Evolutionary conservation across 306 rosid species (phyloP).

Genomic region (Fragaria vesca): DNA sequence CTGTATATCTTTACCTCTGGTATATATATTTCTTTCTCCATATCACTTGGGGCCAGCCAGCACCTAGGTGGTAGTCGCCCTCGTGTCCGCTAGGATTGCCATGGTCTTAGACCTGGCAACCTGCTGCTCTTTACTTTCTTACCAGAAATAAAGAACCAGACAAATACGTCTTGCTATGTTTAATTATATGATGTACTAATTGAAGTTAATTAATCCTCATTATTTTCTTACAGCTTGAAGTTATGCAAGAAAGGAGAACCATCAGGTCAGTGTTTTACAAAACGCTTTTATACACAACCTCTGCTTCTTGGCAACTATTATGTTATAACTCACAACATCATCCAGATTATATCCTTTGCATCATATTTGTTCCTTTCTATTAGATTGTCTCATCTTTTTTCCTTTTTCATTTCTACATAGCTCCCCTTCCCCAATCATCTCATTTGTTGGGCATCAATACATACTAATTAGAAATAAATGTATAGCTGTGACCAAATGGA

Average conservation of each 20-base stretch:
- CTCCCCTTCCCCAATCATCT: not conserved
- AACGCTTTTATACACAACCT: not conserved
- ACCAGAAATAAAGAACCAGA: not conserved
- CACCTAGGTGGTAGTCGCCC: not conserved
- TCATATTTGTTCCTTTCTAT: not conserved
- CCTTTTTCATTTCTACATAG: not conserved
- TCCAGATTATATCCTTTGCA: not conserved
- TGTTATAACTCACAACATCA: too few species aligned
- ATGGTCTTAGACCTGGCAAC: not conserved
- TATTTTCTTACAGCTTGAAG: slow-evolving; percentile 54
- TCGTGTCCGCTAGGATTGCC: not conserved
- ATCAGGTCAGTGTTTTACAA: slow-evolving; percentile 59
- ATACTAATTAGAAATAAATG: not conserved
- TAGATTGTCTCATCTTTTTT: not conserved
- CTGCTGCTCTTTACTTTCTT: not conserved
- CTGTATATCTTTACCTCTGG: not conserved
- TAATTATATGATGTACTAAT: not conserved
- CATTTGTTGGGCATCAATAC: not conserved
- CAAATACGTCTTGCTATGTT: not conserved
- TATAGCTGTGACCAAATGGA: not conserved
- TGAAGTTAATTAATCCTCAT: not conserved
- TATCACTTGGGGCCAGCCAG: not conserved
- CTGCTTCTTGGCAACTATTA: not conserved
- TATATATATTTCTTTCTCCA: slow-evolving; percentile 5
- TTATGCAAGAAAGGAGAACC: slow-evolving; percentile 86